phyloP scores from a whole-genome alignment of 257 asterid species.

The Mitragyna speciosa region DNA sequence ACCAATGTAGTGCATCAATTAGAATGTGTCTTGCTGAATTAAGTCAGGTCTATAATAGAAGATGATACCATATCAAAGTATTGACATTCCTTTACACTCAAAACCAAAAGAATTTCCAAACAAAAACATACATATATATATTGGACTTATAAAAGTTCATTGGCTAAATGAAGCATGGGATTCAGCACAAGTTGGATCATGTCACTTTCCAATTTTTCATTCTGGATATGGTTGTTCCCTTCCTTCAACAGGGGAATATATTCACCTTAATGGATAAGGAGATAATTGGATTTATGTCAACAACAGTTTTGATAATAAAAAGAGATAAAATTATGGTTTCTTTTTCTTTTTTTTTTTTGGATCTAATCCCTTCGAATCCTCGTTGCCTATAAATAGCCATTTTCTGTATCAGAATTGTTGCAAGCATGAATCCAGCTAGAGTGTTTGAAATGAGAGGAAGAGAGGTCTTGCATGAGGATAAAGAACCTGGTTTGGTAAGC shows the following conservation, averaged over 20 bases:
- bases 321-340: too few species aligned
- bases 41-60: too few species aligned
- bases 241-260: background rate
- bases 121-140: too few species aligned
- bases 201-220: background rate
- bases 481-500: background rate
- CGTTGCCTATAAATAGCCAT: background rate
- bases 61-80: too few species aligned
- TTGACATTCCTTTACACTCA: too few species aligned
- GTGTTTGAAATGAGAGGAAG: background rate
- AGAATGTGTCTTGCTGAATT: too few species aligned
- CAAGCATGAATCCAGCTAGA: background rate
- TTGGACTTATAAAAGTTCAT: too few species aligned
- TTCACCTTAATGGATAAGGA: background rate
- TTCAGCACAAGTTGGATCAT: background rate
- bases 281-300: background rate
- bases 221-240: background rate
- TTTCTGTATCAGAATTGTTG: background rate
- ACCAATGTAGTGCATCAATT: too few species aligned
- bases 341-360: background rate
- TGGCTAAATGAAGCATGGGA: background rate
- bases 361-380: background rate
- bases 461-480: background rate
- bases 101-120: too few species aligned
- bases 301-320: background rate